Evolutionary conservation across 2,329 filamentous ascomycete genomes (phyloP), one percentile per base, ranked within the genome.

Genomic region (Lasiodiplodia gonubiensis): DNA sequence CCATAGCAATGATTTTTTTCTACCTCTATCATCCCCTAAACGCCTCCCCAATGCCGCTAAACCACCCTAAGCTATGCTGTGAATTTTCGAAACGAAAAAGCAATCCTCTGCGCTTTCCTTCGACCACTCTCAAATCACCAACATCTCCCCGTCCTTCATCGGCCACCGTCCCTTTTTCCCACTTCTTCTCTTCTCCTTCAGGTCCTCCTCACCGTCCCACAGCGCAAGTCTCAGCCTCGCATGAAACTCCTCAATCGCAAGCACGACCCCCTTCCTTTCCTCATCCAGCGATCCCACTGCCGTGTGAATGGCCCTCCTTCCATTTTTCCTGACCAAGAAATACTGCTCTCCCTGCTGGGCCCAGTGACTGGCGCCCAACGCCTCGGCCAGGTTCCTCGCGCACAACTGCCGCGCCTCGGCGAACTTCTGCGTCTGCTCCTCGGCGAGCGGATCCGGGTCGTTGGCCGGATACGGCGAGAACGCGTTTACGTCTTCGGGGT

Each of bases 311-410:
- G 27, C 10, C 30, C 30, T 51, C 46, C 42, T 37, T 12, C 59
- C 59, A 30, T 80, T 78, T 21, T 84, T 73, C 39, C 81, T 76
- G 25, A 80, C 79, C 37, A 87, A 80, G 71, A 80, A 86, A 69
- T 86, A 82, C 61, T 67, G 35, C 1, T 68, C 71, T 1, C 51
- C 25, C 18, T 61, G 51, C 16, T 66, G 66, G 30, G 80, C 80
- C 85, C 86, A 88, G 39, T 81, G 82, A 0, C 76, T 76, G 27
- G 72, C 74, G 4, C 42, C 30, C 21, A 87, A 71, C 49, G 80
- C 80, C 0, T 80, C 73, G 42, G 78, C 73, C 3, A 88, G 71
- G 30, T 84, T 82, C 39, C 79, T 79, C 2, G 75, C 74, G 49
- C 71, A 76, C 57, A 78, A 78, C 1, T 71, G 51, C 0, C 75